A percentile compares a stretch with the other conserved stretches of the same genome.
These are phyloP conservation scores for Luvunga scandens DNA, from an alignment of 345 rosid species.

Conservation along the genomic window DNA sequence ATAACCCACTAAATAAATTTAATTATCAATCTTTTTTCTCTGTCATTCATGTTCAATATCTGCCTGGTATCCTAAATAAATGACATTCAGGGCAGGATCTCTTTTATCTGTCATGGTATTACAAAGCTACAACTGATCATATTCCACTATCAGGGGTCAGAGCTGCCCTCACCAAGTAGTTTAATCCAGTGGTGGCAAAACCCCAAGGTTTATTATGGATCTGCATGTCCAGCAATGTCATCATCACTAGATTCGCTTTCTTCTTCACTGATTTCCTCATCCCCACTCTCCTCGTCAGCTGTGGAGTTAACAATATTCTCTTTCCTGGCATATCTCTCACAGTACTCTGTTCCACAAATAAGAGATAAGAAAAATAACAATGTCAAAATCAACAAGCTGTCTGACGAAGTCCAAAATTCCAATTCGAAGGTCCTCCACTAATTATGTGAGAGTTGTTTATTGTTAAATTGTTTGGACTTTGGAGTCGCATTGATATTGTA, in stretches of 20 bases:
- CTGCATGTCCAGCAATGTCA: slow-evolving; percentile 61
- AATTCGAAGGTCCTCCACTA: background rate
- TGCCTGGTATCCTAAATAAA: background rate
- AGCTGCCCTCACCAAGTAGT: slow-evolving; percentile 1
- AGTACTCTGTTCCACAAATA: slow-evolving; percentile 43
- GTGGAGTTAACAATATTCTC: slow-evolving; percentile 35
- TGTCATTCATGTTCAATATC: slow-evolving; percentile 6
- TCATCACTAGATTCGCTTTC: slow-evolving; percentile 47
- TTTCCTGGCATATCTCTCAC: slow-evolving; percentile 58
- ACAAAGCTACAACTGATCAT: slow-evolving; percentile 25
- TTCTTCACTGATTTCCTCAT: slow-evolving; percentile 53
- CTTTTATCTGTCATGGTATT: slow-evolving; percentile 4
- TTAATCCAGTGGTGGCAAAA: slow-evolving; percentile 2
- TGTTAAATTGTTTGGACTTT: background rate
- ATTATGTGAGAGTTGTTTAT: background rate
- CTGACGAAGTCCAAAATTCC: background rate
- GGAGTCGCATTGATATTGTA: background rate
- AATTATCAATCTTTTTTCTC: slow-evolving; percentile 8
- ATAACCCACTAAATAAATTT: background rate
- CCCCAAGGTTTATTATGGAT: slow-evolving; percentile 30
- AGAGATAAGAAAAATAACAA: background rate
- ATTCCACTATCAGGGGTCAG: slow-evolving; percentile 1
- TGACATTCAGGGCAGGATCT: slow-evolving; percentile 12
- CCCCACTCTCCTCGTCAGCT: slow-evolving; percentile 37
- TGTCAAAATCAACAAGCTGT: background rate